Conservation (phyloP, 441 rosid genomes). For the Populus tomentosa region DNA sequence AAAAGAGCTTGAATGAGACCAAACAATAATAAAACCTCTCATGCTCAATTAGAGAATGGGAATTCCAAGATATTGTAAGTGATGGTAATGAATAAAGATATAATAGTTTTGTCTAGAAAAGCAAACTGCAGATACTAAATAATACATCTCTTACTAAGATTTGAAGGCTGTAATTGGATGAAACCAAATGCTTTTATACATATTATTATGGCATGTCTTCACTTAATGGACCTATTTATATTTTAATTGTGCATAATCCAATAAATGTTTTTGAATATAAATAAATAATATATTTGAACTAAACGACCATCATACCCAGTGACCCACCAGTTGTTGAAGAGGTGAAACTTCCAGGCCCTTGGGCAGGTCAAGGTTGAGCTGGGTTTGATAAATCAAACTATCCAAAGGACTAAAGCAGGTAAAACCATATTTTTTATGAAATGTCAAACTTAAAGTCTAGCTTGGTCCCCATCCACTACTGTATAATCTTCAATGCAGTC, state of each 20-base stretch:
- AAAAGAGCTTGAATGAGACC: neutral
- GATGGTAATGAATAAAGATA: neutral
- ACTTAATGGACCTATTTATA: neutral
- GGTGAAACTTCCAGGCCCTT: neutral
- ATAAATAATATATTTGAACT: neutral
- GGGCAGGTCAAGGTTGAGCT: neutral
- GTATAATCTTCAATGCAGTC: neutral
- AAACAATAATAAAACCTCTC: neutral
- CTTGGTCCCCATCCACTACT: neutral
- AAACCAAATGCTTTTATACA: neutral
- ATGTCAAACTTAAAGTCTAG: neutral
- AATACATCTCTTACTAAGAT: neutral
- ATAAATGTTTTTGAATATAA: neutral
- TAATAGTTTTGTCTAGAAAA: neutral
- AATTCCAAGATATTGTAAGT: neutral
- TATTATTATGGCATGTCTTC: neutral
- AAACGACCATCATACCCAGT: neutral
- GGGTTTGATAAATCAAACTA: neutral
- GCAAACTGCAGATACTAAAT: neutral
- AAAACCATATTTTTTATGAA: neutral
- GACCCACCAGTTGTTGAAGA: neutral
- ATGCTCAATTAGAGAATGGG: neutral
- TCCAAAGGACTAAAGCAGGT: neutral
- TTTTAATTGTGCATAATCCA: neutral
- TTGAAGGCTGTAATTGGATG: neutral